Base-by-base conservation (phyloP, 495 filamentous ascomycete genomes). In the Lophium mytilinum region DNA sequence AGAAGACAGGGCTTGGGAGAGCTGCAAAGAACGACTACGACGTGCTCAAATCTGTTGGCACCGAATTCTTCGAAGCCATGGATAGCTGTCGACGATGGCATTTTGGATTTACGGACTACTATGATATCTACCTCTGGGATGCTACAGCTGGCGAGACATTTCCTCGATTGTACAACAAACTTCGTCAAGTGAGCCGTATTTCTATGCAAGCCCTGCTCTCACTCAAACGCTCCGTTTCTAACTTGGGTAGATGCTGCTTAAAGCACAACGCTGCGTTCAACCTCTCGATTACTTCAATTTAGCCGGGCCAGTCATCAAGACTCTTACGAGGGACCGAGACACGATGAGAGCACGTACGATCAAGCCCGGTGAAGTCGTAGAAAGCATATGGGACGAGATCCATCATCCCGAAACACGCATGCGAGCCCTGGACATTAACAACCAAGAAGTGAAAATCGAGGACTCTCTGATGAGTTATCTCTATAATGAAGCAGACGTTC, bases 61-160 rank as follows among this genome's bases (percentile, higher is more conserved):
- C 65, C 12, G 40, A 56, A 8, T 78, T 77, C 48, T 76, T 75
- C 41, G 68, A 73, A 4, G 58, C 68, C 42, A 69, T 75, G 42
- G 72, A 76, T 14, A 48, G 55, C 5, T 52, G 66, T 11, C 55
- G 76, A 37, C 58, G 71, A 37, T 80, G 76, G 76, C 68, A 68
- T 33, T 72, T 80, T 33, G 66, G 66, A 11, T 80, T 79, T 55
- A 68, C 73, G 24, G 72, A 77, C 19, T 78, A 76, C 56, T 75
- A 76, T 53, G 77, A 79, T 59, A 65, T 81, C 24, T 76, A 74
- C 51, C 62, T 81, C 9, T 79, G 76, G 76, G 73, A 78, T 55
- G 70, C 72, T 33, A 65, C 60, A n/a, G 69, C 77, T 14, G 71
- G 71, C 7, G 21, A 67, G 6, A 9, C 41, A 24, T 65, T 48